Evolutionary conservation across 2,329 filamentous ascomycete species (phyloP).

Genomic region (Claviceps sp.): DNA sequence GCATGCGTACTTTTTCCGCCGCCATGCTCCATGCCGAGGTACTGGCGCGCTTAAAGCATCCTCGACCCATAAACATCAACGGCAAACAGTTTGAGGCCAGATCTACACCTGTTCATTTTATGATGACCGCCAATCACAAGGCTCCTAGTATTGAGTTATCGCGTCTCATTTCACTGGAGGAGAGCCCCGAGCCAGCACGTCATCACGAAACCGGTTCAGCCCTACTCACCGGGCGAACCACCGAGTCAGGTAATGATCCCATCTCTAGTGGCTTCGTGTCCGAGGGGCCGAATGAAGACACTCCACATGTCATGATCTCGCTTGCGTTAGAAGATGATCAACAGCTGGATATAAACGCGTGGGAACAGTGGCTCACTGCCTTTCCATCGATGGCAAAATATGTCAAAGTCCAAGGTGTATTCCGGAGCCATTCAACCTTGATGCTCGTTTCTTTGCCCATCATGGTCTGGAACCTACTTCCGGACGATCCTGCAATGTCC

Average conservation of each 20-base stretch:
- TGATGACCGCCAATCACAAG: constrained; percentile 48
- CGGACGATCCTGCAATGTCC: constrained; percentile 41
- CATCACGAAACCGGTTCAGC: constrained; percentile 8
- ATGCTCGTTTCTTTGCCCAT: constrained; percentile 45
- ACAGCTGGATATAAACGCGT: constrained; percentile 41
- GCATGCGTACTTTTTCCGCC: constrained; percentile 39
- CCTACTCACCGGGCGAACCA: constrained; percentile 13
- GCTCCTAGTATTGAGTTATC: constrained; percentile 44
- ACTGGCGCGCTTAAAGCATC: constrained; percentile 46
- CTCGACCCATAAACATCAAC: constrained; percentile 42
- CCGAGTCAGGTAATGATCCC: constrained; percentile 12
- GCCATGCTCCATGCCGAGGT: constrained; percentile 49
- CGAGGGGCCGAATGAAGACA: constrained; percentile 37
- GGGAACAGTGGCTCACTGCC: constrained; percentile 42
- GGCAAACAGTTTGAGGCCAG: constrained; percentile 44
- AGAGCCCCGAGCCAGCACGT: constrained; percentile 7
- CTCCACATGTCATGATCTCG: constrained; percentile 48
- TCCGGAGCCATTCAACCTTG: constrained; percentile 47
- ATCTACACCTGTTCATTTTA: constrained; percentile 47
- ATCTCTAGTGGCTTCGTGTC: constrained; percentile 16
- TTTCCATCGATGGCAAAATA: constrained; percentile 46
- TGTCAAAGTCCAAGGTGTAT: constrained; percentile 47
- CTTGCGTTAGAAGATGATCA: constrained; percentile 45
- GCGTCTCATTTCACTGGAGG: constrained; percentile 17
- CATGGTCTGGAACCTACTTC: constrained; percentile 46